These are phyloP conservation scores for Trichosanthes cucumerina DNA, from an alignment of 306 rosid genomes.

Conservation along the genomic window DNA sequence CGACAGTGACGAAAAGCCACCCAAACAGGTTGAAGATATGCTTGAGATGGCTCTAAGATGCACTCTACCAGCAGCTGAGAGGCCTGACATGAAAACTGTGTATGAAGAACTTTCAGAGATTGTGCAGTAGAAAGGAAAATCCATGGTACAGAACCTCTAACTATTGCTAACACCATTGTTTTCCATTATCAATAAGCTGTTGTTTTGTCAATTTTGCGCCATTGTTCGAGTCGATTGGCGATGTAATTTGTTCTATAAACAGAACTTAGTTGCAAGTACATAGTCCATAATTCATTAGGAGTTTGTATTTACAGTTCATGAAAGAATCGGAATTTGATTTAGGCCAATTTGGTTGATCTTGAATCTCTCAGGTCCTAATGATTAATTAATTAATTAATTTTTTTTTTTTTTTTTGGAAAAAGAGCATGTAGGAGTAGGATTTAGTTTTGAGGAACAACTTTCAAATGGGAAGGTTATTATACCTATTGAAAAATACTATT, in stretches of 20 bases:
- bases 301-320: not conserved
- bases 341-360: not conserved
- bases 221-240: not conserved
- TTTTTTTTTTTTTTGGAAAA: no score
- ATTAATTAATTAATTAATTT: no score
- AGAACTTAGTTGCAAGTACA: not conserved
- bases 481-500: no score
- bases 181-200: not conserved
- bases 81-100: constrained; percentile 59
- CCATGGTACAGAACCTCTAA: constrained; percentile 17
- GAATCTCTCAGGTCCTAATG: not conserved
- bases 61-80: constrained; percentile 60
- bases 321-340: not conserved
- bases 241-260: not conserved
- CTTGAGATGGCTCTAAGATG: constrained; percentile 59
- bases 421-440: no score
- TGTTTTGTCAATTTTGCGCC: not conserved
- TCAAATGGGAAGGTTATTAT: no score
- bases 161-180: constrained; percentile 22
- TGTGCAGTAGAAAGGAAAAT: constrained; percentile 17
- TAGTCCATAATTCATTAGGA: not conserved
- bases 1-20: constrained; percentile 6
- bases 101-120: constrained; percentile 49
- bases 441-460: no score
- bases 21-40: constrained; percentile 40